phyloP scores from a whole-genome alignment of 768 basidiomycete species.

The Cystobasidium ongulense region DNA sequence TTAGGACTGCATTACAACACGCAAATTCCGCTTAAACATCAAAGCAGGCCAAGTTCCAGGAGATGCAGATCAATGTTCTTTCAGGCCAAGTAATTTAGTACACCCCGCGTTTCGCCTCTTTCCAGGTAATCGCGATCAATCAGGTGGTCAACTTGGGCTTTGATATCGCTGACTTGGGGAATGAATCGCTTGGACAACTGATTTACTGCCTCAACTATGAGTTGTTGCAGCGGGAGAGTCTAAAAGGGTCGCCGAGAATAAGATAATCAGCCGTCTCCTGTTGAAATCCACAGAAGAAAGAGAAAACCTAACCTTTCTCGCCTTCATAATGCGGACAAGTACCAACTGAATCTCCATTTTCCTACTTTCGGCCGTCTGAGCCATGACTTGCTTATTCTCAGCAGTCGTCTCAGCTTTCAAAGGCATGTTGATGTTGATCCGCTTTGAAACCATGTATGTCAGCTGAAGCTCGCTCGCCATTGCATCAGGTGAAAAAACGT shows the following conservation, averaged over 20 bases:
- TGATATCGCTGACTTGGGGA: conserved; percentile 91
- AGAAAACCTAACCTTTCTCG: conserved; percentile 56
- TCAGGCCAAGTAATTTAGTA: conserved; percentile 14
- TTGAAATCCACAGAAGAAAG: too few relatives aligned
- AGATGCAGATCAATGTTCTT: too few relatives aligned
- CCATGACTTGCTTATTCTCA: conserved; percentile 77
- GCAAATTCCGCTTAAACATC: too few relatives aligned
- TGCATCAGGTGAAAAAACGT: not conserved
- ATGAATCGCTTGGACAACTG: conserved; percentile 80
- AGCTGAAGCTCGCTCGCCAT: not conserved
- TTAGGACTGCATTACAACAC: too few relatives aligned
- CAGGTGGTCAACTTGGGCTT: conserved; percentile 63
- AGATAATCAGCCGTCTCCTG: conserved; percentile 3
- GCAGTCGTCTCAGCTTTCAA: conserved; percentile 92
- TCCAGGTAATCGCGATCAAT: conserved; percentile 98
- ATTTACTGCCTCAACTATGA: conserved; percentile 82
- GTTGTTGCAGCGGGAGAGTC: conserved; percentile 82
- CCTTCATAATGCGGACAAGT: conserved; percentile 67
- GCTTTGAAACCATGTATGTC: not conserved
- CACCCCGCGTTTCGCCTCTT: conserved; percentile 47
- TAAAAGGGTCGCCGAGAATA: not conserved
- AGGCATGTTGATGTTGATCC: conserved; percentile 51
- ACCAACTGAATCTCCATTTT: conserved; percentile 77
- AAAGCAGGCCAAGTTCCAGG: too few relatives aligned
- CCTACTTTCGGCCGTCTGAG: conserved; percentile 91